A percentile compares a stretch with the other conserved stretches of the same genome.
Conservation (phyloP, 2,329 filamentous ascomycete species). For the Epichloe uncinata region DNA sequence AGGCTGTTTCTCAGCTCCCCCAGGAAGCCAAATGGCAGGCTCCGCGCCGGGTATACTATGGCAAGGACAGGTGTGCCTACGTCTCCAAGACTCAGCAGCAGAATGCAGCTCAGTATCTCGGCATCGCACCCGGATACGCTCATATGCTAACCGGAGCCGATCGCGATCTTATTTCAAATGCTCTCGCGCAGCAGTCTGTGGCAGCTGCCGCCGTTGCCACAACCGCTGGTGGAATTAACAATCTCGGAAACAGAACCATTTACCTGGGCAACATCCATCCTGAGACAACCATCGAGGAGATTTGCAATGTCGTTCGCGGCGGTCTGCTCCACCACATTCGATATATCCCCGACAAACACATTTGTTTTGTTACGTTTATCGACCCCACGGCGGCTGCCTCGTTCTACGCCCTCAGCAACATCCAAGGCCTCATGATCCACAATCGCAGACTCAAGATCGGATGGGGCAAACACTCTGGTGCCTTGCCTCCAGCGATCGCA, state of each 20-base stretch:
- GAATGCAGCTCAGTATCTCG: slow-evolving; percentile 94
- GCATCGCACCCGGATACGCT: slow-evolving; percentile 91
- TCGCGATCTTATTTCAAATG: slow-evolving; percentile 90
- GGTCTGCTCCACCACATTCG: slow-evolving; percentile 94
- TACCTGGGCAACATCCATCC: slow-evolving; percentile 98
- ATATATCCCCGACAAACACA: slow-evolving; percentile 99
- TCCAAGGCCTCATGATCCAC: slow-evolving; percentile 98
- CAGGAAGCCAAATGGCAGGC: slow-evolving; percentile 96
- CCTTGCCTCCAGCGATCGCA: slow-evolving; percentile 87
- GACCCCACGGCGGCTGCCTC: slow-evolving; percentile 95
- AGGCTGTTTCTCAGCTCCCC: slow-evolving; percentile 84
- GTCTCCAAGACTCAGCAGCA: slow-evolving; percentile 99
- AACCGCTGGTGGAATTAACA: slow-evolving; percentile 91
- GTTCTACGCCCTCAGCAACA: slow-evolving; percentile 93
- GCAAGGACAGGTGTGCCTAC: slow-evolving; percentile 95
- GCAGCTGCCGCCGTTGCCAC: slow-evolving; percentile 94
- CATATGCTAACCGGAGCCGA: slow-evolving; percentile 94
- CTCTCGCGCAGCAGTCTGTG: slow-evolving; percentile 92
- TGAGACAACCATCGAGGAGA: slow-evolving; percentile 97
- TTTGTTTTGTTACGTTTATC: slow-evolving; percentile 99
- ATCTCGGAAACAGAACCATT: slow-evolving; percentile 92
- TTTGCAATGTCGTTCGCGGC: slow-evolving; percentile 95
- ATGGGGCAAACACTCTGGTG: slow-evolving; percentile 98
- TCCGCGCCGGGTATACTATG: slow-evolving; percentile 92
- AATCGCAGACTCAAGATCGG: slow-evolving; percentile 96